A percentile compares a stretch with the other conserved stretches of the same genome.
Evolutionary conservation across 2,329 filamentous ascomycete genomes (phyloP).

Genomic region (Penicillium sp.): DNA sequence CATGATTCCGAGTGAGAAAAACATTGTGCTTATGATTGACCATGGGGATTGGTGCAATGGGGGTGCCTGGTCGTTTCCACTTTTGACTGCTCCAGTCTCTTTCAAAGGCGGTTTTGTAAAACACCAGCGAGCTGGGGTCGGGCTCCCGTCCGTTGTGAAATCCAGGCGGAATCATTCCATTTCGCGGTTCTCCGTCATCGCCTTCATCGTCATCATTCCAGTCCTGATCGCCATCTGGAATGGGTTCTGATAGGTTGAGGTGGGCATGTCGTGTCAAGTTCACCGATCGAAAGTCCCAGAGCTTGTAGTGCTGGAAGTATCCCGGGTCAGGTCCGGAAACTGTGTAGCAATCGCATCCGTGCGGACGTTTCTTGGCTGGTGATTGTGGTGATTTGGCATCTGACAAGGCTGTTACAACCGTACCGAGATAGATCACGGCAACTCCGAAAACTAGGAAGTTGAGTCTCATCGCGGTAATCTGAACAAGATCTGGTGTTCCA

Average conservation of each 20-base stretch:
- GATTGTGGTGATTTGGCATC: neutral
- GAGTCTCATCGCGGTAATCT: slow-evolving; percentile 13
- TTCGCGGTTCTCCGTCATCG: slow-evolving; percentile 6
- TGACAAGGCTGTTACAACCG: slow-evolving; percentile 1
- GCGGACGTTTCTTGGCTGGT: slow-evolving; percentile 6
- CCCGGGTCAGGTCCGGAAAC: slow-evolving; percentile 43
- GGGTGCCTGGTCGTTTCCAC: slow-evolving; percentile 45
- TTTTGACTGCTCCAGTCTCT: slow-evolving; percentile 46
- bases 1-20: slow-evolving; percentile 41
- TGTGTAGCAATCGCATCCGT: slow-evolving; percentile 50
- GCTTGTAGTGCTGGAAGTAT: slow-evolving; percentile 53
- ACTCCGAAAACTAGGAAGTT: slow-evolving; percentile 2
- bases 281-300: slow-evolving; percentile 53
- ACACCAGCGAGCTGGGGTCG: slow-evolving; percentile 25
- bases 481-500: neutral
- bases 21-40: slow-evolving; percentile 50
- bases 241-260: slow-evolving; percentile 12
- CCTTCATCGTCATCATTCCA: slow-evolving; percentile 9
- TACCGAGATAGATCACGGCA: slow-evolving; percentile 4
- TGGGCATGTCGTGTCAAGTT: slow-evolving; percentile 31
- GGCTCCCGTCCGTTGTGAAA: slow-evolving; percentile 4
- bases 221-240: slow-evolving; percentile 18
- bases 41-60: slow-evolving; percentile 43
- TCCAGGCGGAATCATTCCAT: neutral
- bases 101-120: slow-evolving; percentile 35